Evolutionary conservation across 2,329 filamentous ascomycete species (phyloP), one percentile per base, ranked within the genome.

Genomic region (Botryotinia globosa): DNA sequence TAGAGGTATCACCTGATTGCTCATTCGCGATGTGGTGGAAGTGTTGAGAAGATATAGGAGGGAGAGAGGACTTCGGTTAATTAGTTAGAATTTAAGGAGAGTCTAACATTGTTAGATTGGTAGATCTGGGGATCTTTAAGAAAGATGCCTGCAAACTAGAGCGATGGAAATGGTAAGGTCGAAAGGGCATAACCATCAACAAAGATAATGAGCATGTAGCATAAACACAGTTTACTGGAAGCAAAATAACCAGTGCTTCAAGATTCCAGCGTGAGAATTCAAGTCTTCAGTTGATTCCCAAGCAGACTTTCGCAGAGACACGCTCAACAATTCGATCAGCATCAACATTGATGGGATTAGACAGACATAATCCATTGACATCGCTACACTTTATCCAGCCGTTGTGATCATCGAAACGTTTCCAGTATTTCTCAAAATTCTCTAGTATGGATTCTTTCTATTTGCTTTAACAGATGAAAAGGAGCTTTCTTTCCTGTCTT

Each of bases 301-400:
- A 1, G 25, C 4, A 14, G 4, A 0, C 22, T n/a, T n/a, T 51
- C 5, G 48, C n/a, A n/a, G 48, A n/a, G 10, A 51, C 0, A 51
- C 5, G 4, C 0, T 51, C 48, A 51, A n/a, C 14, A 51, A 0
- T n/a, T n/a, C 9, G 4, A 4, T n/a, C n/a, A 3, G 10, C 10
- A 2, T n/a, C 10, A 14, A 51, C 2, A 4, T 51, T 3, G 25
- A 51, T n/a, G 48, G 25, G 4, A 51, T n/a, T n/a, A 5, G 22
- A 51, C 10, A 25, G 20, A 25, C 45, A 48, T 10, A 4, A 10
- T 25, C 0, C 4, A 48, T 48, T 10, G 25, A 4, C 45, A 48
- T 48, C 0, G 20, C 20, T 48, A 48, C 20, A 22, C 3, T 45
- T 22, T 45, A 51, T 25, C 45, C 22, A 51, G 22, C 10, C 1